Percentiles rank a stretch among this genome's conserved stretches.
These are phyloP conservation scores for Exophiala sp. DNA, from an alignment of 2,329 filamentous ascomycete species.

Conservation along the genomic window DNA sequence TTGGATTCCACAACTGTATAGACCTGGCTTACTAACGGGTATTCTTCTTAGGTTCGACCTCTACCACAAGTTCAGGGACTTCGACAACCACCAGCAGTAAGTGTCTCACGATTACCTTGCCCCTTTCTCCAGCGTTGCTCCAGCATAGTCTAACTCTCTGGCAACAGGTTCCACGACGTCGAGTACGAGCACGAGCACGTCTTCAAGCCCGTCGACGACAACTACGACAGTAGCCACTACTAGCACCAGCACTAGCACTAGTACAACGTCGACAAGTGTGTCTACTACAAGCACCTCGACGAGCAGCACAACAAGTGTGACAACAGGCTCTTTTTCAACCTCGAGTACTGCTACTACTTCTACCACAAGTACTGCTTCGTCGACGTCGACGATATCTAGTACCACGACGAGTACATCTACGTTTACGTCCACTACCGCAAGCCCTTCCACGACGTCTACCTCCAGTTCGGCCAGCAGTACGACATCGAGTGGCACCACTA, in stretches of 20 bases:
- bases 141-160: too few species aligned
- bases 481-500: slow-evolving; percentile 5
- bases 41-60: slow-evolving; percentile 5
- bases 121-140: too few species aligned
- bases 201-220: neutral
- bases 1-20: neutral
- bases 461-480: neutral
- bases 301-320: too few species aligned
- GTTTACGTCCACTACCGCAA: neutral
- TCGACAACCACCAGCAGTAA: slow-evolving; percentile 5
- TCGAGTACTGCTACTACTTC: neutral
- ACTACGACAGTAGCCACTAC: neutral
- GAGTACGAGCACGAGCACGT: slow-evolving; percentile 1
- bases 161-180: neutral
- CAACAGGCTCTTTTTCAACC: neutral
- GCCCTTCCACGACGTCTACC: neutral
- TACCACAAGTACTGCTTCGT: slow-evolving; percentile 1
- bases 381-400: neutral
- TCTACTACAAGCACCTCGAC: neutral
- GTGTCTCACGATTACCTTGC: too few species aligned
- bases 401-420: neutral
- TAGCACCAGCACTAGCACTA: neutral
- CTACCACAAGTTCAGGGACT: slow-evolving; percentile 14
- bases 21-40: neutral
- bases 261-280: neutral